These are phyloP conservation scores for Aspergillus viridinutans DNA, from an alignment of 2,329 filamentous ascomycete species.

Conservation along the genomic window DNA sequence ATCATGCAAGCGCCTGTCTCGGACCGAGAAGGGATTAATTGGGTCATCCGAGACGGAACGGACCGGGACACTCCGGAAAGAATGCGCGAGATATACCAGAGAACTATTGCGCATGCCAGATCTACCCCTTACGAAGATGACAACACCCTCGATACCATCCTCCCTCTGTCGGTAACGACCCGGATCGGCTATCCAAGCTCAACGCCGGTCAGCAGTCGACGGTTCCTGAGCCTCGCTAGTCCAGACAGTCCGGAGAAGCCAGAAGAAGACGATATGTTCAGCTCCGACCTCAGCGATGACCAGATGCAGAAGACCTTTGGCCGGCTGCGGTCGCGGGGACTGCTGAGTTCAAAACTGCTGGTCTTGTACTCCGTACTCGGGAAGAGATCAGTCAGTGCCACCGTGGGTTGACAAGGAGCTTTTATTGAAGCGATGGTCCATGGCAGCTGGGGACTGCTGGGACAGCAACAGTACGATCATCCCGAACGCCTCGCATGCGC, in stretches of 20 bases:
- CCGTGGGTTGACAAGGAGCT: constrained; percentile 43
- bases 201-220: constrained; percentile 49
- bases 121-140: background rate
- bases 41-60: background rate
- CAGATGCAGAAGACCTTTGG: constrained; percentile 62
- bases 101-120: background rate
- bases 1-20: constrained; percentile 78
- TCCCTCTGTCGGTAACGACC: background rate
- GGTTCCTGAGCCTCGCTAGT: constrained; percentile 56
- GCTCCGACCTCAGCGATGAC: constrained; percentile 64
- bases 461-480: constrained; percentile 47
- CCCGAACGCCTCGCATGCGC: constrained; percentile 12
- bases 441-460: constrained; percentile 31
- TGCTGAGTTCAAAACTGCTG: constrained; percentile 39
- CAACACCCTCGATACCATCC: background rate
- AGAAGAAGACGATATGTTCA: constrained; percentile 84
- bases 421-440: constrained; percentile 42
- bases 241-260: constrained; percentile 51
- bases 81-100: background rate
- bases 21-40: constrained; percentile 61
- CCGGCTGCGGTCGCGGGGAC: constrained; percentile 33
- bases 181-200: background rate
- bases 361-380: constrained; percentile 47
- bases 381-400: constrained; percentile 44
- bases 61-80: background rate